Base-by-base conservation (phyloP, 163 green algal genomes). In the Coccomyxa subellipsoidea region DNA sequence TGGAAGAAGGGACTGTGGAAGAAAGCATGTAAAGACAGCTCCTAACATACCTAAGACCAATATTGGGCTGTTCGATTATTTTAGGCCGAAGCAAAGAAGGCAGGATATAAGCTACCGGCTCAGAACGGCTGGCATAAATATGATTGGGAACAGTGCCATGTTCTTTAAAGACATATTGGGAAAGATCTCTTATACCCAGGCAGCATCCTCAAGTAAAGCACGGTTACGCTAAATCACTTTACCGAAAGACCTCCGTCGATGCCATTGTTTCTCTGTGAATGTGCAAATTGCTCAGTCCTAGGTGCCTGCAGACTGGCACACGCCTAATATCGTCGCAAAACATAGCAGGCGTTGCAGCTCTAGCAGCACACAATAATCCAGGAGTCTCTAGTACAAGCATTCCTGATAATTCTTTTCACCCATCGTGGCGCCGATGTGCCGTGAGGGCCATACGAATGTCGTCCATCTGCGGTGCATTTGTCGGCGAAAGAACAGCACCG, bases 401-500 rank as follows among this genome's bases (percentile, higher is more conserved):
- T 2, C 47, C 47, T 59, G 47, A 18, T 12, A 18, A 27, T 59
- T 18, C 23, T 59, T 59, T 18, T 8, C 47, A 59, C 47, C 21
- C 3, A 59, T 27, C 3, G 47, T 59, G 47, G 47, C 47, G 23
- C 47, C 47, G 21, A 59, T 59, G 47, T 59, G 47, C 5, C 0
- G 47, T 59, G 47, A 59, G 47, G 47, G 23, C 47, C 47, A 59
- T 59, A 59, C 66, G 66, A 10, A 73, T 73, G 66, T 27, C 66
- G 29, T 73, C 66, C 27, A 73, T 12, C 1, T 73, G 66, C n/a
- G 29, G n/a, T 32, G 54, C 81, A 54, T 92, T 83, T 78, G 85
- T 92, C 0, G 89, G 89, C 0, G 86, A 90, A 47, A 79, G 75
- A 23, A 80, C 79, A 6, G 54, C 59, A 21, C 36, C 82, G 23